Evolutionary conservation across 2,329 filamentous ascomycete genomes (phyloP).

Genomic region (Aspergillus oerlinghausenensis): DNA sequence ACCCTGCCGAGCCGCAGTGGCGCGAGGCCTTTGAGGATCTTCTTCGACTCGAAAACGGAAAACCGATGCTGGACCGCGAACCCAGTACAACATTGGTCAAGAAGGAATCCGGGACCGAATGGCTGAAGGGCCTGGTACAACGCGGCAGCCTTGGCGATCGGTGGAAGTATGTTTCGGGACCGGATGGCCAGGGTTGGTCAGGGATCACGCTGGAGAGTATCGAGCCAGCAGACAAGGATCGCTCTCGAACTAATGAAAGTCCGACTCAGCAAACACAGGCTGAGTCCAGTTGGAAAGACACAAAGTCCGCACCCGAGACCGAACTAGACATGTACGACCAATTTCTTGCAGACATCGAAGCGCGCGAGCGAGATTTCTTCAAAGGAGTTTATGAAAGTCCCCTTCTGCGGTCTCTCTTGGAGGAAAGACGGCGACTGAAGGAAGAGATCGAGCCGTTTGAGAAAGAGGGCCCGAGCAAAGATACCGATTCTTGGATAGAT

Average conservation of each 20-base stretch:
- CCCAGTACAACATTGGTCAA: slow-evolving; percentile 15
- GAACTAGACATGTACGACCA: slow-evolving; percentile 54
- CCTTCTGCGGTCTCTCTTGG: slow-evolving; percentile 31
- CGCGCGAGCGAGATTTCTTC: slow-evolving; percentile 29
- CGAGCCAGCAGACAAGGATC: slow-evolving; percentile 8
- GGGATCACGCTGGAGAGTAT: slow-evolving; percentile 19
- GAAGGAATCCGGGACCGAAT: slow-evolving; percentile 32
- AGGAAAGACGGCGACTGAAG: slow-evolving; percentile 24
- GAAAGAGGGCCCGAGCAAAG: slow-evolving; percentile 7
- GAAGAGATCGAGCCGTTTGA: slow-evolving; percentile 10
- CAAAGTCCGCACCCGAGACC: slow-evolving; percentile 33
- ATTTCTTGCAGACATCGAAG: slow-evolving; percentile 38
- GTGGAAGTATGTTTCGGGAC: slow-evolving; percentile 31
- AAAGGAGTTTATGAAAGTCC: slow-evolving; percentile 28
- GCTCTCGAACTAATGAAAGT: slow-evolving; percentile 8
- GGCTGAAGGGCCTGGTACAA: slow-evolving; percentile 38
- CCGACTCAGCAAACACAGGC: slow-evolving; percentile 8
- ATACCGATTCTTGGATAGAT: slow-evolving; percentile 25
- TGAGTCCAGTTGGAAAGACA: slow-evolving; percentile 27
- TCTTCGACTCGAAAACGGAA: slow-evolving; percentile 45
- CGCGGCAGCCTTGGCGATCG: slow-evolving; percentile 39
- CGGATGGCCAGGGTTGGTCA: slow-evolving; percentile 20
- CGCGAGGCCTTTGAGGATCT: slow-evolving; percentile 58
- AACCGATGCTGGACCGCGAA: slow-evolving; percentile 37
- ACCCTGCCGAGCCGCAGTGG: slow-evolving; percentile 43